Percentiles rank a stretch among this genome's conserved stretches.
Conservation (phyloP, 805 yeast species). For the Schwanniomyces yamadae region DNA sequence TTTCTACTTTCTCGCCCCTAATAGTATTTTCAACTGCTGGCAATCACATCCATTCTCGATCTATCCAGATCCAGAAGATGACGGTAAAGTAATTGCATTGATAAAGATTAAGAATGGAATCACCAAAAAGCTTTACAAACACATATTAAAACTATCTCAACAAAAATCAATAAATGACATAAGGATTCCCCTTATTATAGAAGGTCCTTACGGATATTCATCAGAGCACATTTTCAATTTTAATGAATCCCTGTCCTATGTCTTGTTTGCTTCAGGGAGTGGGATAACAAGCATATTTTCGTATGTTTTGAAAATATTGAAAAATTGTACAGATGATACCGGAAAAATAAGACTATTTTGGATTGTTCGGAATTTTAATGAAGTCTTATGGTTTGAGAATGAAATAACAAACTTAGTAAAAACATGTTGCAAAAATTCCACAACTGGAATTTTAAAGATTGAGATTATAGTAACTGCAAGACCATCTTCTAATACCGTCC, state of each 20-base stretch:
- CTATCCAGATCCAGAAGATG: constrained; percentile 1
- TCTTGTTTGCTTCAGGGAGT: constrained; percentile 1
- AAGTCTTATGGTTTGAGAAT: constrained; percentile 3
- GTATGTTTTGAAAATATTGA: neutral
- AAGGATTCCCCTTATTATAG: constrained; percentile 4
- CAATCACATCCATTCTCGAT: constrained; percentile 8
- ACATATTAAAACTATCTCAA: constrained; percentile 1
- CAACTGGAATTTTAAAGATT: neutral
- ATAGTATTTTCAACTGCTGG: constrained; percentile 1
- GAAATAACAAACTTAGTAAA: neutral
- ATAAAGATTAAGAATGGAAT: constrained; percentile 7
- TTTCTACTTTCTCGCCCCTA: constrained; percentile 2
- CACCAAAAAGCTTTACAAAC: constrained; percentile 6
- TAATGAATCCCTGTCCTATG: neutral
- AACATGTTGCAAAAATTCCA: neutral
- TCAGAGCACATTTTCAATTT: neutral
- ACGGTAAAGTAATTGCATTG: neutral
- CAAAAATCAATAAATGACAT: neutral
- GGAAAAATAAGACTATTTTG: constrained; percentile 2
- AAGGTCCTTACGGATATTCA: constrained; percentile 4
- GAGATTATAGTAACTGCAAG: constrained; percentile 1
- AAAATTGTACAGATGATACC: neutral
- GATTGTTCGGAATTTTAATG: constrained; percentile 2
- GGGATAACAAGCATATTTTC: constrained; percentile 3
- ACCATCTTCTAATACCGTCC: neutral